phyloP scores from a whole-genome alignment of 2,329 filamentous ascomycete genomes.

The Epichloe festucae region DNA sequence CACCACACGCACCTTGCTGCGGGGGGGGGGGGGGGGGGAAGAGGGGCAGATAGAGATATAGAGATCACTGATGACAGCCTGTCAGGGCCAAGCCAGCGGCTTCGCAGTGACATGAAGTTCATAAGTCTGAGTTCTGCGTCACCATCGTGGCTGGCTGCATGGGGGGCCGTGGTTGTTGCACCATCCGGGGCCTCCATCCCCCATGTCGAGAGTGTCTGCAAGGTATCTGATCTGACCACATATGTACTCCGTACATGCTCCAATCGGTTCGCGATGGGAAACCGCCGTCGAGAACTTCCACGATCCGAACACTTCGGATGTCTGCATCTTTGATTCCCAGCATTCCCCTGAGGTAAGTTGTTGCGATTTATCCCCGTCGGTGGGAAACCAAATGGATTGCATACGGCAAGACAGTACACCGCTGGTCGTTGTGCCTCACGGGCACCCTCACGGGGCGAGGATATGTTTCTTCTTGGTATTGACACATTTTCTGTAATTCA shows the following conservation, averaged over 20 bases:
- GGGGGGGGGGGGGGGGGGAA: too few species aligned
- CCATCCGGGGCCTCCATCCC: background rate
- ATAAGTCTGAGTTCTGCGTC: background rate
- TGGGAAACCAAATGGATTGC: too few species aligned
- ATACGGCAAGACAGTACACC: too few species aligned
- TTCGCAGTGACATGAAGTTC: background rate
- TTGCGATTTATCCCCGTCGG: too few species aligned
- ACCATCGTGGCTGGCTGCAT: conserved; percentile 6
- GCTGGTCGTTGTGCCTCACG: too few species aligned
- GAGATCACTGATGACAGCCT: conserved; percentile 1
- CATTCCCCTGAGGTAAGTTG: background rate
- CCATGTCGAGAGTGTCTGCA: conserved; percentile 4
- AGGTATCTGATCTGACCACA: background rate
- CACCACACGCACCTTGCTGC: background rate
- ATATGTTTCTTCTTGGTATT: too few species aligned
- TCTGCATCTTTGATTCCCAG: background rate
- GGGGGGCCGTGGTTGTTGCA: background rate
- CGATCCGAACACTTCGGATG: background rate
- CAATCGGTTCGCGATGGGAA: background rate
- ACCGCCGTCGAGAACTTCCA: background rate
- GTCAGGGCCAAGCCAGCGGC: background rate
- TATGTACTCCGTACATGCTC: background rate
- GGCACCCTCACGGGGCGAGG: too few species aligned
- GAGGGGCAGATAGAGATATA: background rate
- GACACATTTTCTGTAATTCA: too few species aligned